Evolutionary conservation across 2,329 filamentous ascomycete genomes (phyloP), one percentile per base, ranked within the genome.

Genomic region (Xylaria sp.): DNA sequence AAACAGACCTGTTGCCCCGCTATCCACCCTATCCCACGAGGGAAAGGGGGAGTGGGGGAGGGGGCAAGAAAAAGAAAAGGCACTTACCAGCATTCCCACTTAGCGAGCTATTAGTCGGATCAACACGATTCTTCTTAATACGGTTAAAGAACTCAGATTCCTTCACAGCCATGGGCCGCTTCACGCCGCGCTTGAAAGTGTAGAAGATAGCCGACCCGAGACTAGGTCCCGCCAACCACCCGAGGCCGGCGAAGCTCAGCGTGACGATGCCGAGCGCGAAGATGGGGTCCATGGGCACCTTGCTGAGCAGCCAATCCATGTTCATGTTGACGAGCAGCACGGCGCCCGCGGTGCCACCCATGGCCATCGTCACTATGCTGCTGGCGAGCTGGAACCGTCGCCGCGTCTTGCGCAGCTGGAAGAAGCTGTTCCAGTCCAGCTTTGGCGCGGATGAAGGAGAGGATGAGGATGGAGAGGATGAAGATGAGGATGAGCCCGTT

Each of bases 351-450:
- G 86, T 84, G 0, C 92, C 91, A 68, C 88, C 88, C 13, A 84
- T 82, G 5, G 90, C 72, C 50, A 91, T 90, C 40, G 88, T 88
- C 40, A 89, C 79, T 61, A 93, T 84, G 55, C 92, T 95, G 72
- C 93, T 94, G 59, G 87, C 87, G 44, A 97, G 87, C 79, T 95
- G 93, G 84, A 94, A 92, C 75, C 92, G 89, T 69, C 95, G 91
- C 65, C 95, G 92, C 69, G 90, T 92, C 75, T 93, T 92, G 77
- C 95, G 93, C 69, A 98, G 90, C 79, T 90, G 89, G 85, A 98
- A 97, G 85, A 97, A 98, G 61, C 89, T 90, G 83, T 98, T 91
- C 95, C 95, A 98, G 82, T 93, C 88, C 50, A 94, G 88, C n/a
- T 59, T 66, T 5, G 59, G 51, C 10, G 27, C 23, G 8, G 60